phyloP scores from a whole-genome alignment of 2,329 filamentous ascomycete species.

The Podosphaera aphanis region DNA sequence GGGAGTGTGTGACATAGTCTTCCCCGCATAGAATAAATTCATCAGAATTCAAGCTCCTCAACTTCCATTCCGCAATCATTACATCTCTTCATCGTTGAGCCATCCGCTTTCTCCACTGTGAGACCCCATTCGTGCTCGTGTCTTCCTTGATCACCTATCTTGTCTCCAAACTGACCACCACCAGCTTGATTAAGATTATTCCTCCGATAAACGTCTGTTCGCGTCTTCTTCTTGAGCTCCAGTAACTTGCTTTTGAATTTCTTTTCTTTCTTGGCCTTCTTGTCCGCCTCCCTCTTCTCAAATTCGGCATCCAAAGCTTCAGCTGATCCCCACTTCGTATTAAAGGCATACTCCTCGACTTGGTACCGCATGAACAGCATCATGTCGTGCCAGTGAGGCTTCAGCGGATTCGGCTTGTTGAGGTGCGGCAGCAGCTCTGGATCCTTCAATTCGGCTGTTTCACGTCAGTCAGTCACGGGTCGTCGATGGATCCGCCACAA shows the following conservation, averaged over 20 bases:
- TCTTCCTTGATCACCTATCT: conserved; percentile 35
- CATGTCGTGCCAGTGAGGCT: conserved; percentile 95
- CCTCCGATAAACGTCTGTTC: conserved; percentile 70
- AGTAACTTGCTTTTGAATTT: conserved; percentile 79
- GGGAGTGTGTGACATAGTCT: neutral
- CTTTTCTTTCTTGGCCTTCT: conserved; percentile 66
- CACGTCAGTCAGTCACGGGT: neutral
- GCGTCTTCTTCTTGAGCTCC: conserved; percentile 79
- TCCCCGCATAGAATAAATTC: neutral
- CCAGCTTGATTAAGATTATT: conserved; percentile 31
- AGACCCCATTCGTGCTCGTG: conserved; percentile 81
- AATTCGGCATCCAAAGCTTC: conserved; percentile 79
- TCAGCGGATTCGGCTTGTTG: conserved; percentile 79
- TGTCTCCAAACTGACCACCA: conserved; percentile 47
- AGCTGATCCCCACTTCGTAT: conserved; percentile 69
- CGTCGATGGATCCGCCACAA: too few relatives aligned
- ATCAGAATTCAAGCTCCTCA: conserved; percentile 31
- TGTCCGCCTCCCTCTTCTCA: conserved; percentile 50
- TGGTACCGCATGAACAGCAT: conserved; percentile 88
- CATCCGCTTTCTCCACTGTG: conserved; percentile 43
- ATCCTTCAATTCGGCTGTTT: conserved; percentile 65
- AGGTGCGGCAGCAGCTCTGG: conserved; percentile 68
- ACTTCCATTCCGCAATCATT: conserved; percentile 56
- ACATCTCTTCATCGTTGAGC: conserved; percentile 63
- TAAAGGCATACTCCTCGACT: conserved; percentile 81